phyloP scores from a whole-genome alignment of 208 protist genomes.

The Wallacemonas rigidus region DNA sequence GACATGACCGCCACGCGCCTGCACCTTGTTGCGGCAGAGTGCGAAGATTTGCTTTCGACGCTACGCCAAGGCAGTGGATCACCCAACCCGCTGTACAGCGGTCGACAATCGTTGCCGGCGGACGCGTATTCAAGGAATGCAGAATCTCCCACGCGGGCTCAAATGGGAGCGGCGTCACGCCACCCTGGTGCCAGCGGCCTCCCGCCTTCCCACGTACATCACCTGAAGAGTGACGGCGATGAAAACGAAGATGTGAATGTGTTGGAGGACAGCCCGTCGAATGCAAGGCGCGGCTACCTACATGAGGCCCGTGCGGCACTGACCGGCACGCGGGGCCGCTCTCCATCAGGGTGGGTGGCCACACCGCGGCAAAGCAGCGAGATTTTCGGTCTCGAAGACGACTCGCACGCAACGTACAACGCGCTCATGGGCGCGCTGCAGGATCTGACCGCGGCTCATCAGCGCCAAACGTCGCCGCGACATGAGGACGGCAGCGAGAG shows the following conservation, averaged over 20 bases:
- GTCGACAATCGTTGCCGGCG: not conserved
- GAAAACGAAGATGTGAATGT: no score
- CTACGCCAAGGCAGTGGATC: slow-evolving; percentile 9
- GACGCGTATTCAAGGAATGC: no score
- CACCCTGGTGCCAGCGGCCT: no score
- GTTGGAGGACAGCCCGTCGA: no score
- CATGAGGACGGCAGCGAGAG: not conserved
- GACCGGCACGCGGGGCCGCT: not conserved
- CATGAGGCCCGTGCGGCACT: not conserved
- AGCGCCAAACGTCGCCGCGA: not conserved
- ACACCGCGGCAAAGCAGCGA: not conserved
- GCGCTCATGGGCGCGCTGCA: slow-evolving; percentile 12
- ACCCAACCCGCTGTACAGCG: not conserved
- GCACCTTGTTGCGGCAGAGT: slow-evolving; percentile 13
- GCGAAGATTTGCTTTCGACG: slow-evolving; percentile 7
- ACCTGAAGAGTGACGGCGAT: no score
- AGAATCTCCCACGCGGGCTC: no score
- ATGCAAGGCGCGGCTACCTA: slow-evolving; percentile 1
- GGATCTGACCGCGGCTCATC: not conserved
- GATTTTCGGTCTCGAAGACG: not conserved
- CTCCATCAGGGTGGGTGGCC: not conserved
- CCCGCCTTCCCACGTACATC: no score
- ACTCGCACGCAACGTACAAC: slow-evolving; percentile 7
- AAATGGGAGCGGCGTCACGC: no score
- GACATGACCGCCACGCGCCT: not conserved